Conservation (phyloP, 495 filamentous ascomycete genomes). For the Immersiella caudata region DNA sequence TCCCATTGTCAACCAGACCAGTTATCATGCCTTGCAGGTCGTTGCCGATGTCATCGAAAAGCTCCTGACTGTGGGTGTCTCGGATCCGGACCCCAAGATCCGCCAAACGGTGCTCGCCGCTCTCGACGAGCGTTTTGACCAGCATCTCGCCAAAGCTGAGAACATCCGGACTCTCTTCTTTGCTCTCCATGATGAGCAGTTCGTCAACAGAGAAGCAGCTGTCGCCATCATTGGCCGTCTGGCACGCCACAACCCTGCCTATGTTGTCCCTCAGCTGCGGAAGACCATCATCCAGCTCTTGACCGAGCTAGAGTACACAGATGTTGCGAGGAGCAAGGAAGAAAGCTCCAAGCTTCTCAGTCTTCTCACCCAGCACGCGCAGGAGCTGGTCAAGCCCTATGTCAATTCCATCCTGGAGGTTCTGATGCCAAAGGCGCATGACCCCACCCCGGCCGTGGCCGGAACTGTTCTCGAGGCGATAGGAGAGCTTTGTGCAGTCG, state of each 20-base stretch:
- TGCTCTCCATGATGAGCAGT: constrained; percentile 93
- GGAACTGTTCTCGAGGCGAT: constrained; percentile 91
- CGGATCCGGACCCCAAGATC: constrained; percentile 87
- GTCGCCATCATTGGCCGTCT: constrained; percentile 95
- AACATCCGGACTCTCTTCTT: constrained; percentile 95
- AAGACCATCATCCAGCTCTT: constrained; percentile 95
- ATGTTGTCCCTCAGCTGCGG: constrained; percentile 90
- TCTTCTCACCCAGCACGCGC: constrained; percentile 86
- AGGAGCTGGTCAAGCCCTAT: constrained; percentile 88
- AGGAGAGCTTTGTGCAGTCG: constrained; percentile 89
- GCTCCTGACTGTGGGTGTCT: constrained; percentile 89
- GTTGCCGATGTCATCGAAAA: constrained; percentile 97
- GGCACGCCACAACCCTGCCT: constrained; percentile 89
- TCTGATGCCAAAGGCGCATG: constrained; percentile 82
- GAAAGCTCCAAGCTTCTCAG: constrained; percentile 93
- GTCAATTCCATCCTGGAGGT: constrained; percentile 93
- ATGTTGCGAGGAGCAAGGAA: constrained; percentile 88
- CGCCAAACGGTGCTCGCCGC: constrained; percentile 83
- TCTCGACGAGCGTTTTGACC: constrained; percentile 90
- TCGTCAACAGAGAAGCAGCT: constrained; percentile 87
- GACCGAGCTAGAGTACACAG: constrained; percentile 94
- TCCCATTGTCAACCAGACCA: constrained; percentile 96
- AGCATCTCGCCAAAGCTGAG: constrained; percentile 90
- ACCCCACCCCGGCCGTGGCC: constrained; percentile 81
- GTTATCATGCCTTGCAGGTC: constrained; percentile 91